These are phyloP conservation scores for Agrocybe pediades DNA, from an alignment of 768 basidiomycete species.

Conservation along the genomic window DNA sequence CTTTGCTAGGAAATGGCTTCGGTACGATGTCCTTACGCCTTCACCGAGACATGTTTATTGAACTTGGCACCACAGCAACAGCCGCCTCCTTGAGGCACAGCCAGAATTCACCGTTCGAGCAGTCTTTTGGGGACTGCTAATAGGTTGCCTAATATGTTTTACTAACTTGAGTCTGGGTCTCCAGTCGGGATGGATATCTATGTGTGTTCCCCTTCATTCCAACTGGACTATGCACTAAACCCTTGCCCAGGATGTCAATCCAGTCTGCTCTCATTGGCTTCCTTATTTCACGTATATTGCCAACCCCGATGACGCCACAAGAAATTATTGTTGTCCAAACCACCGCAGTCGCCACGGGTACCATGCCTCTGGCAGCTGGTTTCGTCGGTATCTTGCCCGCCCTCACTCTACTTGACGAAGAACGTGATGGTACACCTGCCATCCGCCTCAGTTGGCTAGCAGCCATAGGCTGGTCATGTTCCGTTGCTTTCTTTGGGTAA, in stretches of 20 bases:
- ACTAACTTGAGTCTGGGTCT: conserved; percentile 90
- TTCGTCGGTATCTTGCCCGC: conserved; percentile 96
- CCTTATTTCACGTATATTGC: conserved; percentile 75
- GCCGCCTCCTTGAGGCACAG: conserved; percentile 23
- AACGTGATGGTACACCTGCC: conserved; percentile 75
- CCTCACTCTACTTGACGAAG: conserved; percentile 71
- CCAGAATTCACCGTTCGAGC: conserved; percentile 55
- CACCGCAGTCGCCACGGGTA: conserved; percentile 92
- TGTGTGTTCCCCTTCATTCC: conserved; percentile 44
- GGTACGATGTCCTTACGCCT: conserved; percentile 11
- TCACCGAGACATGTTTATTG: neutral
- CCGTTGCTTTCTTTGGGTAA: conserved; percentile 92
- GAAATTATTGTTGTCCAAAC: conserved; percentile 95
- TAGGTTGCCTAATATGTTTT: conserved; percentile 88
- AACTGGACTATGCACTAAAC: neutral
- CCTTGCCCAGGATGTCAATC: conserved; percentile 78
- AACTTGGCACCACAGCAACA: conserved; percentile 13
- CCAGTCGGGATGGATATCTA: conserved; percentile 89
- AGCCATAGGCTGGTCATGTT: conserved; percentile 85
- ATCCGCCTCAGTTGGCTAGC: conserved; percentile 73
- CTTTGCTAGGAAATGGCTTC: conserved; percentile 21
- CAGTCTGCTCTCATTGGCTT: conserved; percentile 94
- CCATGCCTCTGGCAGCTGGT: conserved; percentile 82
- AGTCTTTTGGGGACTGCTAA: conserved; percentile 74
- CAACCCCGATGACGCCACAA: conserved; percentile 78